Evolutionary conservation across 768 basidiomycete species (phyloP).

Genomic region (Auricularia auricula-judae): DNA sequence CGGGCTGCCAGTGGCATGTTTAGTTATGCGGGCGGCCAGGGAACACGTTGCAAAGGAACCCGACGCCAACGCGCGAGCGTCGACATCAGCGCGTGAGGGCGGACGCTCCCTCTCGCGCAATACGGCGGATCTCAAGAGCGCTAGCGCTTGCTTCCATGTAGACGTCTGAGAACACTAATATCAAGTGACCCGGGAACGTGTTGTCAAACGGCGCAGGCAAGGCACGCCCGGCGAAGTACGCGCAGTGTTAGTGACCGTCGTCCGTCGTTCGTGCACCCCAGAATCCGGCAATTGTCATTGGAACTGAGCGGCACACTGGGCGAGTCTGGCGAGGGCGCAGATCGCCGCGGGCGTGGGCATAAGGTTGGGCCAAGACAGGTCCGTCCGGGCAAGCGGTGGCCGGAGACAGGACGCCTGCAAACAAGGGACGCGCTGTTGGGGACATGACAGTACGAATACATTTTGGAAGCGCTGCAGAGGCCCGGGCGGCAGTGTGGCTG

Average conservation of each 20-base stretch:
- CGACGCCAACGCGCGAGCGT: not conserved
- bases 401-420: not conserved
- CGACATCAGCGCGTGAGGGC: not conserved
- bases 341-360: not conserved
- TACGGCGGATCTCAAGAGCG: not conserved
- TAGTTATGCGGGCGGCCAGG: not conserved
- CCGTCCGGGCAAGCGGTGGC: not conserved
- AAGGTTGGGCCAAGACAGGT: not conserved
- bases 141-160: not conserved
- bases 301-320: not conserved
- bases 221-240: too few relatives aligned
- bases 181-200: not conserved
- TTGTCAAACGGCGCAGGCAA: too few relatives aligned
- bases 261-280: not conserved
- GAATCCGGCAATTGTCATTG: not conserved
- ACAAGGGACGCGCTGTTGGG: not conserved
- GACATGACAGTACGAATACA: not conserved
- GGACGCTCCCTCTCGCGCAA: not conserved
- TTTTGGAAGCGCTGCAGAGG: not conserved
- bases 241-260: too few relatives aligned
- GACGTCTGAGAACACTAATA: not conserved
- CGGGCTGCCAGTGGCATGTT: not conserved
- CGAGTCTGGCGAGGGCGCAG: not conserved
- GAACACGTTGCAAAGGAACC: not conserved
- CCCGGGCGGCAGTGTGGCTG: not conserved